Evolutionary conservation across 768 basidiomycete genomes (phyloP).

Genomic region (Fistulinella prunicolor): DNA sequence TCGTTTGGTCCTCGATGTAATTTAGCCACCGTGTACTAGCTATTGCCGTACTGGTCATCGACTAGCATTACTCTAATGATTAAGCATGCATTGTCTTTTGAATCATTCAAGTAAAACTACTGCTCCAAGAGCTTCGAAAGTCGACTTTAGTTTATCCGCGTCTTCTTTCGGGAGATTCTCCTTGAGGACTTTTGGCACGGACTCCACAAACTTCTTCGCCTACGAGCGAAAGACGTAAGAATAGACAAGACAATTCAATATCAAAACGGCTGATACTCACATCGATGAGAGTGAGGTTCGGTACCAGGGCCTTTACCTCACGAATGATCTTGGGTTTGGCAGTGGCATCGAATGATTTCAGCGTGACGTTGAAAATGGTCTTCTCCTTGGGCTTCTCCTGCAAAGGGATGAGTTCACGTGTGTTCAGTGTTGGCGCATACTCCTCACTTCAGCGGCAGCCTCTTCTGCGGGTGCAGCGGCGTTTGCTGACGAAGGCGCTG

Average conservation of each 20-base stretch:
- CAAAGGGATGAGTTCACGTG: neutral
- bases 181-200: slow-evolving; percentile 87
- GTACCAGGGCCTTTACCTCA: slow-evolving; percentile 94
- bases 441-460: slow-evolving; percentile 58
- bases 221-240: slow-evolving; percentile 30
- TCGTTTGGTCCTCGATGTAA: slow-evolving; percentile 23
- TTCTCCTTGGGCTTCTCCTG: slow-evolving; percentile 98
- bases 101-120: slow-evolving; percentile 79
- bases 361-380: slow-evolving; percentile 92
- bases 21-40: slow-evolving; percentile 22
- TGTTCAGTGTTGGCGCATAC: neutral
- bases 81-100: slow-evolving; percentile 11
- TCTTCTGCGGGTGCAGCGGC: slow-evolving; percentile 59
- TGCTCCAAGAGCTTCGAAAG: slow-evolving; percentile 87
- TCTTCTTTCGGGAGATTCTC: slow-evolving; percentile 96
- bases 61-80: slow-evolving; percentile 14
- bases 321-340: slow-evolving; percentile 96
- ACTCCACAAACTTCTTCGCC: slow-evolving; percentile 99
- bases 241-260: neutral
- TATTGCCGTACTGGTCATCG: slow-evolving; percentile 16
- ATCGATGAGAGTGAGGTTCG: slow-evolving; percentile 95
- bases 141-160: slow-evolving; percentile 91
- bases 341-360: slow-evolving; percentile 89
- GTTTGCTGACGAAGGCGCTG: slow-evolving; percentile 54
- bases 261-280: slow-evolving; percentile 46